Evolutionary conservation across 2,329 filamentous ascomycete species (phyloP).

Genomic region (Sclerotinia glacialis): DNA sequence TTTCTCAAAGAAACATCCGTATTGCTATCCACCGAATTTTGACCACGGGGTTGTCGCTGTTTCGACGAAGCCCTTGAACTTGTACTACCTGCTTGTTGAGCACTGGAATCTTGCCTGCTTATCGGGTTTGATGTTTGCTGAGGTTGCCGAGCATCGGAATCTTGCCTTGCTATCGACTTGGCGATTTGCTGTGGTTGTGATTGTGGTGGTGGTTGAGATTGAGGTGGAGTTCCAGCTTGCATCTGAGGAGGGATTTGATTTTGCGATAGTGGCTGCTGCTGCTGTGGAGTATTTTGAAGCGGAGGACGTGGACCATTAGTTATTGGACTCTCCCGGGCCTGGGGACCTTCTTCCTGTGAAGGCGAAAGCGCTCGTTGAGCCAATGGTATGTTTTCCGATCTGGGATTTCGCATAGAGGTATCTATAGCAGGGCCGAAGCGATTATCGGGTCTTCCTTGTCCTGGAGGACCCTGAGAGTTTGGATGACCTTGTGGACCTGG

Average conservation of each 20-base stretch:
- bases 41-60: slow-evolving; percentile 56
- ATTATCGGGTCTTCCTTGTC: slow-evolving; percentile 33
- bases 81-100: slow-evolving; percentile 31
- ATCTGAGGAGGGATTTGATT: not conserved
- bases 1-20: slow-evolving; percentile 52
- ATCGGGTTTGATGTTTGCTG: slow-evolving; percentile 41
- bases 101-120: slow-evolving; percentile 29
- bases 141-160: slow-evolving; percentile 41
- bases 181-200: slow-evolving; percentile 38
- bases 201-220: slow-evolving; percentile 10
- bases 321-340: slow-evolving; percentile 49
- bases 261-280: slow-evolving; percentile 1
- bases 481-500: slow-evolving; percentile 23
- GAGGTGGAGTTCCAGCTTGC: slow-evolving; percentile 11
- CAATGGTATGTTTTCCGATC: slow-evolving; percentile 47
- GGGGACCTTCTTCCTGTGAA: slow-evolving; percentile 42
- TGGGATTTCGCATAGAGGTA: slow-evolving; percentile 40
- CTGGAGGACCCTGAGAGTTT: slow-evolving; percentile 17
- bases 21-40: slow-evolving; percentile 66
- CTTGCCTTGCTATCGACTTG: slow-evolving; percentile 29
- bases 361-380: slow-evolving; percentile 42
- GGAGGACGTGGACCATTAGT: slow-evolving; percentile 64
- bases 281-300: slow-evolving; percentile 45
- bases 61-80: slow-evolving; percentile 45
- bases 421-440: slow-evolving; percentile 37